phyloP scores from a whole-genome alignment of 768 basidiomycete genomes.

The Leucocoprinus birnbaumii region DNA sequence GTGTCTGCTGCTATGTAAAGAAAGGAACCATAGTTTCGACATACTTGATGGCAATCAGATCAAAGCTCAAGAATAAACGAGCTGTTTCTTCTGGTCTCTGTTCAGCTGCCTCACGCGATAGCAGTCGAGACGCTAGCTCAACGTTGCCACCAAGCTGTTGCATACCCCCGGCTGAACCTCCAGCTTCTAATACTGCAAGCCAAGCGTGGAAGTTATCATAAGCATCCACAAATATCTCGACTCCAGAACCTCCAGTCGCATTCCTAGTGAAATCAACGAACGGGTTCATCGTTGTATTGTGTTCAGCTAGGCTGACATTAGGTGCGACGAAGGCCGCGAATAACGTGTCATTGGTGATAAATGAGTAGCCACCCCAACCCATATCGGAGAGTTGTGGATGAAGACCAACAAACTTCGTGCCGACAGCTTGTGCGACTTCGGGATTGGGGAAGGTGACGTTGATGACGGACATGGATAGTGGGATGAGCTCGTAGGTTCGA shows the following conservation, averaged over 20 bases:
- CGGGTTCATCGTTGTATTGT: slow-evolving; percentile 29
- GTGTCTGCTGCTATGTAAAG: too few relatives aligned
- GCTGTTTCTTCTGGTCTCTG: too few relatives aligned
- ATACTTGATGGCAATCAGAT: slow-evolving; percentile 22
- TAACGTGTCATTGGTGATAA: slow-evolving; percentile 19
- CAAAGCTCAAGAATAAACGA: too few relatives aligned
- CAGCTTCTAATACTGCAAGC: too few relatives aligned
- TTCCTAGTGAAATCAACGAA: slow-evolving; percentile 27
- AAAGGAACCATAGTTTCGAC: too few relatives aligned
- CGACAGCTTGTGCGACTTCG: slow-evolving; percentile 22
- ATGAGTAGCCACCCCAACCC: slow-evolving; percentile 41
- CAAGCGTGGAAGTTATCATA: slow-evolving; percentile 25
- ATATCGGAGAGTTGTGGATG: slow-evolving; percentile 34
- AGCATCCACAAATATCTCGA: slow-evolving; percentile 9
- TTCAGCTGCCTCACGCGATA: too few relatives aligned
- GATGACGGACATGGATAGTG: slow-evolving; percentile 26
- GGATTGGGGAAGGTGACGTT: slow-evolving; percentile 28
- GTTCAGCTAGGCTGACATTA: slow-evolving; percentile 31
- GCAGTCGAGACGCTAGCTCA: too few relatives aligned
- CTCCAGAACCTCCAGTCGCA: slow-evolving; percentile 17
- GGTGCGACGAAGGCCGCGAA: slow-evolving; percentile 25
- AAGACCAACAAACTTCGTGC: slow-evolving; percentile 31
- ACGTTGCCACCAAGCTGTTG: too few relatives aligned
- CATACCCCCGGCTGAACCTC: too few relatives aligned
- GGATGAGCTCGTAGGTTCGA: slow-evolving; percentile 33